Conservation (phyloP, 2,329 filamentous ascomycete genomes). For the Cercospora sp. region DNA sequence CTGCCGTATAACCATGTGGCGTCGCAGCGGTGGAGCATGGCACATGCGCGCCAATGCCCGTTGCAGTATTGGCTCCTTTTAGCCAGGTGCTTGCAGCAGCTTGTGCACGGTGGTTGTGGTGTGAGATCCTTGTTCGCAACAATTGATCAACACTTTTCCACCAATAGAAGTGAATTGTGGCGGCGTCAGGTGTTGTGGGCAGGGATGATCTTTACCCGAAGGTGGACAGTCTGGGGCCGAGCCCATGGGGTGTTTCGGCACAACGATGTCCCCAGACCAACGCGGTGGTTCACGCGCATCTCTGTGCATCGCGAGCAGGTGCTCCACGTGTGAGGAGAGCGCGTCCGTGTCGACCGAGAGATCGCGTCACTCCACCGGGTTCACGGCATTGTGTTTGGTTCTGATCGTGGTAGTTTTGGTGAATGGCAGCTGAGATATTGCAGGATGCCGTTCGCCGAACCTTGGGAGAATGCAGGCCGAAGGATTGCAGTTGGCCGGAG, state of each 20-base stretch:
- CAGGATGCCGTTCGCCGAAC: background rate
- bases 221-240: constrained; percentile 1
- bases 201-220: background rate
- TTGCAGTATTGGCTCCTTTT: background rate
- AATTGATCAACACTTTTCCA: constrained; percentile 5
- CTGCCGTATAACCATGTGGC: constrained; percentile 6
- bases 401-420: background rate
- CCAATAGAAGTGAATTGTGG: background rate
- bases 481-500: background rate
- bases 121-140: constrained; percentile 5
- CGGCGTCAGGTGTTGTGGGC: constrained; percentile 3
- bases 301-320: background rate
- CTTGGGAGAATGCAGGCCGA: constrained; percentile 2
- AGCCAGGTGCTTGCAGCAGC: constrained; percentile 2
- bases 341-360: background rate
- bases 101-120: background rate
- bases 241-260: constrained; percentile 4
- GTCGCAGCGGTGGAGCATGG: constrained; percentile 5
- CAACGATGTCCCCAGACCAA: background rate
- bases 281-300: background rate
- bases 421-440: background rate
- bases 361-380: background rate
- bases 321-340: background rate
- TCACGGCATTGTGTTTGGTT: background rate
- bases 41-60: constrained; percentile 2